phyloP scores from a whole-genome alignment of 768 basidiomycete genomes.

The Galerina sulciceps region DNA sequence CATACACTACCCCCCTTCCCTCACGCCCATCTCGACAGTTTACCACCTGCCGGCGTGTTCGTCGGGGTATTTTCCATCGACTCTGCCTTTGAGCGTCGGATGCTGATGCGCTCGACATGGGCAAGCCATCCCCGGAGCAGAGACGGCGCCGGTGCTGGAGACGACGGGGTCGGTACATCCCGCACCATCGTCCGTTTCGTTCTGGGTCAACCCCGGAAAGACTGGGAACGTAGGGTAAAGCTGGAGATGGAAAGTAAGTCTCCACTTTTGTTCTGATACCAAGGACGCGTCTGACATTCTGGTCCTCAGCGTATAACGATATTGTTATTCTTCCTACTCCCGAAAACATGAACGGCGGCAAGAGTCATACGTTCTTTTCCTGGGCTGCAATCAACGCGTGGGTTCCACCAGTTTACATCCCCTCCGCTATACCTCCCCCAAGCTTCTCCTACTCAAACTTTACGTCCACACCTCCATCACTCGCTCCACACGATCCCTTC shows the following conservation, averaged over 20 bases:
- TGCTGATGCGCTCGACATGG: slow-evolving; percentile 88
- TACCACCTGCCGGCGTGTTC: slow-evolving; percentile 86
- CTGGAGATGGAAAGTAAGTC: slow-evolving; percentile 90
- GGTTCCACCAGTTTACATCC: slow-evolving; percentile 78
- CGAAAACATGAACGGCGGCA: slow-evolving; percentile 98
- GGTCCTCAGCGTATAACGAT: slow-evolving; percentile 74
- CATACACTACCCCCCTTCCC: slow-evolving; percentile 59
- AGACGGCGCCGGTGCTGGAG: slow-evolving; percentile 71
- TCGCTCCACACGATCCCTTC: slow-evolving; percentile 76
- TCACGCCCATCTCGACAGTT: slow-evolving; percentile 67
- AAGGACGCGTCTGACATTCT: slow-evolving; percentile 11
- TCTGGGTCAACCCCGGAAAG: slow-evolving; percentile 79
- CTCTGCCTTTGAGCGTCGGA: slow-evolving; percentile 80
- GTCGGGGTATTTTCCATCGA: slow-evolving; percentile 92
- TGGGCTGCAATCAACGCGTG: slow-evolving; percentile 93
- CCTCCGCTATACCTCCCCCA: slow-evolving; percentile 48
- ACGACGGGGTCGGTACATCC: slow-evolving; percentile 75
- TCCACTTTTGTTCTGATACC: slow-evolving; percentile 4
- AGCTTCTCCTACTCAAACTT: slow-evolving; percentile 70
- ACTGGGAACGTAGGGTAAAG: slow-evolving; percentile 78
- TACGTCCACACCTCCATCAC: slow-evolving; percentile 55
- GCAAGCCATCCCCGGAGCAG: slow-evolving; percentile 82
- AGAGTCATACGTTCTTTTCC: slow-evolving; percentile 88
- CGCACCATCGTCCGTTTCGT: slow-evolving; percentile 89
- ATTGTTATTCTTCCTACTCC: slow-evolving; percentile 80